Evolutionary conservation across 202 grass and related monocot genomes (phyloP).

Genomic region (Carex arenaria): DNA sequence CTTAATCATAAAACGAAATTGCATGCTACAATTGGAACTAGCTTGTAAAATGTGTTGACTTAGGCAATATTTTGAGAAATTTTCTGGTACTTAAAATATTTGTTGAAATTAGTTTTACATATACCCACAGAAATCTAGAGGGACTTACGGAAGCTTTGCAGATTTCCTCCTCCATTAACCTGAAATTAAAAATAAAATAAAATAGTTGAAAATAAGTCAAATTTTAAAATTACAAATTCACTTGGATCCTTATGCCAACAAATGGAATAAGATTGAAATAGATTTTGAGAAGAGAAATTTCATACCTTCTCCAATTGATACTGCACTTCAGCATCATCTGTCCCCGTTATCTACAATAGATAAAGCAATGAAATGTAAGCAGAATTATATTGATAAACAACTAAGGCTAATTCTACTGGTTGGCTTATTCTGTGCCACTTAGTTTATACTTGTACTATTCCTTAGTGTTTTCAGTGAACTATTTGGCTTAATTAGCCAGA

Average conservation of each 20-base stretch:
- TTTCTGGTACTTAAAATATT: background rate
- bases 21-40: background rate
- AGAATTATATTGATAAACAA: background rate
- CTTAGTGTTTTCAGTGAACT: background rate
- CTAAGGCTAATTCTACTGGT: background rate
- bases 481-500: background rate
- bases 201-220: background rate
- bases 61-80: background rate
- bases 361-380: background rate
- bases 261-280: background rate
- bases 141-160: constrained; percentile 47
- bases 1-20: background rate
- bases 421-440: background rate
- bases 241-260: background rate
- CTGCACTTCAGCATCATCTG: constrained; percentile 22
- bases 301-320: constrained; percentile 50
- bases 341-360: constrained; percentile 30
- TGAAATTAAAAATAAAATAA: constrained; percentile 21
- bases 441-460: background rate
- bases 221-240: background rate
- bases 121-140: background rate
- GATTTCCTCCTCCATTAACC: constrained; percentile 24
- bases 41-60: background rate
- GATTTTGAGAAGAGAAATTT: background rate
- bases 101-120: background rate